Evolutionary conservation across 140 eudicot species (phyloP), one percentile per base, ranked within the genome.

Genomic region (Anethum foeniculum): DNA sequence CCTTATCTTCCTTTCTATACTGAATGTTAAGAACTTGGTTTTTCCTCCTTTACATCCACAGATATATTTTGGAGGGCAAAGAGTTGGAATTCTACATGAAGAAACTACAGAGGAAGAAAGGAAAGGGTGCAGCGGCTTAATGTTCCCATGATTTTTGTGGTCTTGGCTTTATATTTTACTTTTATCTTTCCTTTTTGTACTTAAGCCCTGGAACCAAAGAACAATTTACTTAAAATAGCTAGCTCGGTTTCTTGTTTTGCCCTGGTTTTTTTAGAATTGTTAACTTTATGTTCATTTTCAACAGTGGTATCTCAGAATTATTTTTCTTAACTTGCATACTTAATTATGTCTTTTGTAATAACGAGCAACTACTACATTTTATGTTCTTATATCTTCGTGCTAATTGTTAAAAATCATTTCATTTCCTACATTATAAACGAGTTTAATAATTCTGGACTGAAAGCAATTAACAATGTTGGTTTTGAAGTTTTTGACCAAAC

Each of bases 81-180:
- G 88, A 85, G 85, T 62, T 87, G 58, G 86, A 87, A 62, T 87
- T 85, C 46, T 87, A 85, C 85, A 62, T 80, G 95, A 92, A 90
- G 93, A 92, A 92, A 76, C 84, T 92, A 75, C 97, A 92, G 85
- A 90, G 76, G 88, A 92, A 92, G 93, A 92, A 92, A 79, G 97
- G 97, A 67, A 92, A 92, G 87, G 91, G 88, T 46, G 83, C 85
- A 13, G 86, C 86, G 79, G 91, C 92, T 58, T 91, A 85, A 81
- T n/a, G 49, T 75, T 74, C 60, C 25, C 49, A 41, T 13, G 5
- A 44, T n/a, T 18, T 74, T 8, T 43, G 46, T 69, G 76, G 76
- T 38, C 32, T 7, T 12, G 21, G 46, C n/a, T 39, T 7, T 12
- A 71, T 23, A 38, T 36, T 38, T 18, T 18, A 0, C 16, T 10